Conservation (phyloP, 768 basidiomycete species). For the Cystobasidium onofrii region DNA sequence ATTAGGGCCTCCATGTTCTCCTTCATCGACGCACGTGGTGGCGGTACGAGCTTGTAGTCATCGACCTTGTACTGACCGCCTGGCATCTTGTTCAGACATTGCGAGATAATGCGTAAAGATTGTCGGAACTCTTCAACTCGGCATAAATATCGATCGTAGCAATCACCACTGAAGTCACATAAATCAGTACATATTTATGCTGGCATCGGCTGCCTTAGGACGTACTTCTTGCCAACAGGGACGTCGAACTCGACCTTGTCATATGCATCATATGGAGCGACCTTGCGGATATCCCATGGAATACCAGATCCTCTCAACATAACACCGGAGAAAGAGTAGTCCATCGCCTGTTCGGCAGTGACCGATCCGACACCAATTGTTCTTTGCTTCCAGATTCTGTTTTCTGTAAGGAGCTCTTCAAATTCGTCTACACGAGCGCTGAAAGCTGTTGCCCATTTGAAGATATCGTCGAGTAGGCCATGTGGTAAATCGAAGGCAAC, state of each 20-base stretch:
- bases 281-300: constrained; percentile 83
- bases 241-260: constrained; percentile 96
- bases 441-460: constrained; percentile 96
- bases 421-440: constrained; percentile 84
- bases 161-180: constrained; percentile 58
- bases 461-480: constrained; percentile 96
- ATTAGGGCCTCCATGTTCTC: constrained; percentile 80
- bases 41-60: constrained; percentile 93
- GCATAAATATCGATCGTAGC: constrained; percentile 94
- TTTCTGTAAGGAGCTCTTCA: constrained; percentile 93
- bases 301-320: constrained; percentile 92
- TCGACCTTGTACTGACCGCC: constrained; percentile 85
- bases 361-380: constrained; percentile 84
- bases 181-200: background rate
- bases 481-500: constrained; percentile 97
- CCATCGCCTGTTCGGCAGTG: constrained; percentile 81
- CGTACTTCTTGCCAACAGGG: constrained; percentile 75
- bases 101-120: constrained; percentile 68
- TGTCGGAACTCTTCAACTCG: constrained; percentile 98
- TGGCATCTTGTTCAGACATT: constrained; percentile 97
- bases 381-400: constrained; percentile 95
- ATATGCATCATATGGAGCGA: constrained; percentile 91
- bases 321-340: constrained; percentile 89
- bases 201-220: background rate
- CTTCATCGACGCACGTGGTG: constrained; percentile 95